These are phyloP conservation scores for Alternaria novae-zelandiae DNA, from an alignment of 2,329 filamentous ascomycete genomes.

Conservation along the genomic window DNA sequence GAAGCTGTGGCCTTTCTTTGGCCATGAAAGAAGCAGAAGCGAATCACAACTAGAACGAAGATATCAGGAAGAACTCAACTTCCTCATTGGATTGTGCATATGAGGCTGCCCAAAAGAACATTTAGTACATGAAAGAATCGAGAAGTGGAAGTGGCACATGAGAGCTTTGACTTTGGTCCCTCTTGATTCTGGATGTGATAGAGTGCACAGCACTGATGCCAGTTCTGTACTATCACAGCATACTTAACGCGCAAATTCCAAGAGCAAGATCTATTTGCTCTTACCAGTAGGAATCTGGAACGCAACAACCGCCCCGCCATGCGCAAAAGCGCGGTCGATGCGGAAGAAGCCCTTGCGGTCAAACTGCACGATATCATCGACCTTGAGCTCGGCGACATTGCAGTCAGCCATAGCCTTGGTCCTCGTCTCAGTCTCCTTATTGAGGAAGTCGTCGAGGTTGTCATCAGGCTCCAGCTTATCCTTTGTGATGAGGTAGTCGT, in stretches of 20 bases:
- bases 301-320: conserved; percentile 67
- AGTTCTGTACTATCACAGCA: neutral
- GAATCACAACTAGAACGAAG: too few relatives aligned
- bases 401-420: conserved; percentile 79
- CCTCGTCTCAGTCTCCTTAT: conserved; percentile 74
- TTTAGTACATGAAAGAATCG: neutral
- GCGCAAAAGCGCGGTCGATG: conserved; percentile 70
- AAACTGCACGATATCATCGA: conserved; percentile 92
- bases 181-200: neutral
- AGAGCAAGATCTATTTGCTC: conserved; percentile 33
- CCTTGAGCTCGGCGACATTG: conserved; percentile 78
- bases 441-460: conserved; percentile 82
- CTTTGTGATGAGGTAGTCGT: conserved; percentile 94
- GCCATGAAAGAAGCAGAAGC: too few relatives aligned
- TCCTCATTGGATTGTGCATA: too few relatives aligned
- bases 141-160: neutral
- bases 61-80: too few relatives aligned
- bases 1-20: too few relatives aligned
- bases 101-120: neutral
- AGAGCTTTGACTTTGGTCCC: neutral
- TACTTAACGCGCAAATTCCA: neutral
- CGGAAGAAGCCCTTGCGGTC: conserved; percentile 93
- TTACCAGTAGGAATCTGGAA: conserved; percentile 76
- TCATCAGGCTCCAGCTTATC: conserved; percentile 90
- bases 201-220: neutral